Evolutionary conservation across 2,329 filamentous ascomycete genomes (phyloP).

Genomic region (Aureobasidium pullulans): DNA sequence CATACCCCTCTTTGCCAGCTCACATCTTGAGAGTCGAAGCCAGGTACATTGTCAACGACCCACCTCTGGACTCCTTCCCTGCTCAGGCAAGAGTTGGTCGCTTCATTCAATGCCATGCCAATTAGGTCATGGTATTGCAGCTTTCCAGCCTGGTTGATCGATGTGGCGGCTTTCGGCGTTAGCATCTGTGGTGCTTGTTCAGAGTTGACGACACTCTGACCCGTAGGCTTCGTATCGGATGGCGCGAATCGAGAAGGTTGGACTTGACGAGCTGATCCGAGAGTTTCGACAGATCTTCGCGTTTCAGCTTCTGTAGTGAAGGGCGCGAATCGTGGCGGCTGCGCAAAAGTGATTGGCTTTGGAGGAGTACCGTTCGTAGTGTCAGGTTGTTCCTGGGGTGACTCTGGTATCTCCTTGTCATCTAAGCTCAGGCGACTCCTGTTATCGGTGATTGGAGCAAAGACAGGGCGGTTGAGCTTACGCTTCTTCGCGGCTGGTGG

Average conservation of each 20-base stretch:
- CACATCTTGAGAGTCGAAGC: slow-evolving; percentile 17
- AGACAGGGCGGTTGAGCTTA: background rate
- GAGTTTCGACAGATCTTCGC: background rate
- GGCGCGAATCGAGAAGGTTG: too few species aligned
- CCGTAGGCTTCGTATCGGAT: too few species aligned
- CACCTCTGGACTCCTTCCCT: slow-evolving; percentile 20
- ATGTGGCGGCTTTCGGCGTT: background rate
- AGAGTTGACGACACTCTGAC: background rate
- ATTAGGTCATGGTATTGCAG: slow-evolving; percentile 17
- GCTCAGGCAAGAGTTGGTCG: slow-evolving; percentile 19
- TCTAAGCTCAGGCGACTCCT: too few species aligned
- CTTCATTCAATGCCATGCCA: slow-evolving; percentile 24
- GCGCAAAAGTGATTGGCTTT: background rate
- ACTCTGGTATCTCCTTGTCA: background rate
- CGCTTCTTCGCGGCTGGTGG: background rate
- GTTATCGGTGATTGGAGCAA: background rate
- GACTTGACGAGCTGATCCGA: background rate
- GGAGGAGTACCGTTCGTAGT: background rate
- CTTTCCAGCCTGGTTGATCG: background rate
- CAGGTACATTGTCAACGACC: slow-evolving; percentile 24
- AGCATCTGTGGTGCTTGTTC: background rate
- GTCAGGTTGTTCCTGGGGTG: background rate
- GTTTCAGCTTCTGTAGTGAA: background rate
- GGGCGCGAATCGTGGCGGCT: background rate
- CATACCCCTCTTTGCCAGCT: slow-evolving; percentile 16